Evolutionary conservation across 306 rosid species (phyloP).

Genomic region (Dryas alaskensis): DNA sequence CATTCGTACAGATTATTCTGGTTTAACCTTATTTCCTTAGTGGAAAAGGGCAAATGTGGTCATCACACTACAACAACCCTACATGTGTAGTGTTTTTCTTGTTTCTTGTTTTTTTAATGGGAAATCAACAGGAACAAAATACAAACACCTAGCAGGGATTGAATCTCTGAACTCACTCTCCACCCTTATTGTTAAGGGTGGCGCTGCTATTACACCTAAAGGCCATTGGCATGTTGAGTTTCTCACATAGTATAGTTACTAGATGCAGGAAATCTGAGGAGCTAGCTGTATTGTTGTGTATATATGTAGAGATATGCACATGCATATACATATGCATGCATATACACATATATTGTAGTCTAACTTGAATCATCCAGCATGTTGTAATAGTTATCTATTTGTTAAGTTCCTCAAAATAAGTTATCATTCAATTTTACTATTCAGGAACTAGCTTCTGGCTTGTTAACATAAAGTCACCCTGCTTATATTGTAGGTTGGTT

Average conservation of each 20-base stretch:
- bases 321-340: not conserved
- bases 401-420: not conserved
- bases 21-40: not conserved
- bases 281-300: not conserved
- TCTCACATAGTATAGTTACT: not conserved
- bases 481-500: slow-evolving; percentile 59
- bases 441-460: slow-evolving; percentile 16
- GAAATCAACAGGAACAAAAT: no score
- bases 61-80: not conserved
- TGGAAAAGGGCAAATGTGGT: not conserved
- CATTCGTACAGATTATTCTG: not conserved
- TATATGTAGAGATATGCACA: not conserved
- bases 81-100: not conserved
- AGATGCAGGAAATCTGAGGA: slow-evolving; percentile 2
- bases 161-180: not conserved
- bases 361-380: not conserved
- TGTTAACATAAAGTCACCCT: slow-evolving; percentile 28
- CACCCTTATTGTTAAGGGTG: not conserved
- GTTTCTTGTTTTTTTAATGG: not conserved
- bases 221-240: not conserved
- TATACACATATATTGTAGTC: not conserved
- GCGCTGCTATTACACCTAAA: not conserved
- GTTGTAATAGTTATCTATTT: not conserved
- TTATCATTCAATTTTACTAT: not conserved
- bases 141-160: not conserved